phyloP scores from a whole-genome alignment of 129 eudicot species.

The Flaveria trinervia region DNA sequence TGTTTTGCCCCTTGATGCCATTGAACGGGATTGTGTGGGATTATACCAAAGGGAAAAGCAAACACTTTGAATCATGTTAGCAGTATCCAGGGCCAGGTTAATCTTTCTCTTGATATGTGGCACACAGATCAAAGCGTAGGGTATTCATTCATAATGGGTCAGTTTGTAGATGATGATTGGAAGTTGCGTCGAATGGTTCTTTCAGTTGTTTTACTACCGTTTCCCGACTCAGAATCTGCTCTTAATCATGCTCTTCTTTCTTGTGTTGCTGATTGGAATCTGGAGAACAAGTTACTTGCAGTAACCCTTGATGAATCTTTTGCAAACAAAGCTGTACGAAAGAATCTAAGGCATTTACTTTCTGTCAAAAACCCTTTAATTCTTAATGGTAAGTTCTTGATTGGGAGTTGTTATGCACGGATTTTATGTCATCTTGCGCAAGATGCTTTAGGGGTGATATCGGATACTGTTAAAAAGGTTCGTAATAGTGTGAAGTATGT shows the following conservation, averaged over 20 bases:
- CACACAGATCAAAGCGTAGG: conserved; percentile 62
- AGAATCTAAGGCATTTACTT: conserved; percentile 49
- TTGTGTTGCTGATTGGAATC: conserved; percentile 66
- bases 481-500: conserved; percentile 78
- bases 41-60: conserved; percentile 53
- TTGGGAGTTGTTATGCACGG: conserved; percentile 67
- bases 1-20: conserved; percentile 30
- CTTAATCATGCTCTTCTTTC: conserved; percentile 59
- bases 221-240: conserved; percentile 72
- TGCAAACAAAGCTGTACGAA: conserved; percentile 50
- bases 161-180: conserved; percentile 79
- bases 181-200: conserved; percentile 65
- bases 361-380: conserved; percentile 47
- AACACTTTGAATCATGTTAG: conserved; percentile 46
- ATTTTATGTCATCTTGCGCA: conserved; percentile 56
- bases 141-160: conserved; percentile 62
- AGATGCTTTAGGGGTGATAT: conserved; percentile 47
- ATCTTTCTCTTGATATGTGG: conserved; percentile 70
- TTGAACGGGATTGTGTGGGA: conserved; percentile 53
- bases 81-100: conserved; percentile 61
- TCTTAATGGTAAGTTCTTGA: conserved; percentile 61
- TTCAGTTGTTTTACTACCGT: conserved; percentile 52
- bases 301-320: conserved; percentile 65
- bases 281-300: conserved; percentile 58
- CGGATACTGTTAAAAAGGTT: conserved; percentile 56